These are phyloP conservation scores for Globisporangium paroecandrum DNA, from an alignment of 352 stramenopile genomes.

Conservation along the genomic window DNA sequence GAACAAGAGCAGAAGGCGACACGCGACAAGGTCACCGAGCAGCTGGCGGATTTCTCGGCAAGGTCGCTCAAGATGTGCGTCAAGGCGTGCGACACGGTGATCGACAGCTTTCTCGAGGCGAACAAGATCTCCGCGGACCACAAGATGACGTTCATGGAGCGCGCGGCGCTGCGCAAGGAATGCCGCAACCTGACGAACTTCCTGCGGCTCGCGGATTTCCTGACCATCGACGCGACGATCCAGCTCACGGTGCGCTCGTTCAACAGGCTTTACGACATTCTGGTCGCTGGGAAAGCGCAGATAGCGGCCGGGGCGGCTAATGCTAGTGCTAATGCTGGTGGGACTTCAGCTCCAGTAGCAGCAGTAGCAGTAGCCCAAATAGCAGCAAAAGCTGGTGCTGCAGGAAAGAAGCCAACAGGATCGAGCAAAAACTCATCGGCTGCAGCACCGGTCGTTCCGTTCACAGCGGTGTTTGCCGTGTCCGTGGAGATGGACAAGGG, in stretches of 20 bases:
- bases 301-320: not conserved
- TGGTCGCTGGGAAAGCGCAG: constrained; percentile 48
- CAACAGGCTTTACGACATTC: constrained; percentile 46
- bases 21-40: constrained; percentile 44
- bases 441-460: constrained; percentile 22
- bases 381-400: not conserved
- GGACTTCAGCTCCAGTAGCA: not conserved
- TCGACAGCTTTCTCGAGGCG: constrained; percentile 87
- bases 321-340: not conserved
- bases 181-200: constrained; percentile 92
- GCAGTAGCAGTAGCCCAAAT: not conserved
- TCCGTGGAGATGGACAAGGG: constrained; percentile 55
- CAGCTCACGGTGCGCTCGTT: constrained; percentile 84
- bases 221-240: constrained; percentile 87
- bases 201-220: constrained; percentile 89
- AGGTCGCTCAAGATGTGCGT: constrained; percentile 82
- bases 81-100: constrained; percentile 88
- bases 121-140: constrained; percentile 93
- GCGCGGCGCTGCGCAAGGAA: constrained; percentile 87
- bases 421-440: not conserved
- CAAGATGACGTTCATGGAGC: constrained; percentile 97
- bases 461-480: constrained; percentile 60
- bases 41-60: constrained; percentile 58
- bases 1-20: constrained; percentile 64
- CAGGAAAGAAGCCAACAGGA: not conserved